A percentile compares a stretch with the other conserved stretches of the same genome.
Conservation (phyloP, 2,329 filamentous ascomycete species). For the Talaromyces piceae region DNA sequence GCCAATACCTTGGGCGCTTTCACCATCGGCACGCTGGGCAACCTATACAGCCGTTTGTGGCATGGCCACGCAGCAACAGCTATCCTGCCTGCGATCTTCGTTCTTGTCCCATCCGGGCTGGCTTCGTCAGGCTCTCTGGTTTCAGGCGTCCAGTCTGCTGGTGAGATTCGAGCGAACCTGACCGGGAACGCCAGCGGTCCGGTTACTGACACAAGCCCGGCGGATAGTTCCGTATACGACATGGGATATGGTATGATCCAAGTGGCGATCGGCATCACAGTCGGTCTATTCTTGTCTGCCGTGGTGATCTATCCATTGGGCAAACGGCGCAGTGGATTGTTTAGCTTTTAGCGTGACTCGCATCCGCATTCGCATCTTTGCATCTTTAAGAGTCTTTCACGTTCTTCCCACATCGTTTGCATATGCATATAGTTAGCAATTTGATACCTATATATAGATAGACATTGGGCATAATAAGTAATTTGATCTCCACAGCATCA, state of each 20-base stretch:
- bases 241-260: conserved; percentile 43
- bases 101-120: conserved; percentile 54
- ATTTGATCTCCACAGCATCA: neutral
- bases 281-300: conserved; percentile 40
- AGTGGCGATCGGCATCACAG: conserved; percentile 41
- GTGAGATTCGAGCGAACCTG: conserved; percentile 38
- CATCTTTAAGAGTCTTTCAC: no score
- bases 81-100: conserved; percentile 80
- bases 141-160: conserved; percentile 49
- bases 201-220: conserved; percentile 22
- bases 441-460: neutral
- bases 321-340: conserved; percentile 39
- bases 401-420: no score
- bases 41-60: conserved; percentile 63
- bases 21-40: conserved; percentile 68
- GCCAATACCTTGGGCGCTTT: conserved; percentile 72
- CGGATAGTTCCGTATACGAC: conserved; percentile 37
- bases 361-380: neutral
- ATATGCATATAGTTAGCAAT: no score
- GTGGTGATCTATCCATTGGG: conserved; percentile 41
- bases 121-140: conserved; percentile 52
- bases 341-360: conserved; percentile 30
- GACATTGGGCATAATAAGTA: neutral
- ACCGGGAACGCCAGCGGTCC: conserved; percentile 24
- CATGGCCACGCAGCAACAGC: conserved; percentile 77